phyloP scores from a whole-genome alignment of 257 asterid species.

The Jasminum sambac region DNA sequence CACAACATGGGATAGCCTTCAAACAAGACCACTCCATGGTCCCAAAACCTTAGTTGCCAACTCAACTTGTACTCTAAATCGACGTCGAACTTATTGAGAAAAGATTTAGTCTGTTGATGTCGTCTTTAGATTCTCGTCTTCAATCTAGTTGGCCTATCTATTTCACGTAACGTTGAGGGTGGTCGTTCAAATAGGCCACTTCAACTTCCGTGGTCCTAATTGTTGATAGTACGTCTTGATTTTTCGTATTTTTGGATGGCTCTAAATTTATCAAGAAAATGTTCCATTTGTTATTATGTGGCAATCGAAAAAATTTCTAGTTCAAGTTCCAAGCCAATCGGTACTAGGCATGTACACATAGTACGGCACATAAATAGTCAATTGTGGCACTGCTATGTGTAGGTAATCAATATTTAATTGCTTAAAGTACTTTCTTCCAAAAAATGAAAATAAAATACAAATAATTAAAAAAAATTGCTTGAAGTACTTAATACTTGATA shows the following conservation, averaged over 20 bases:
- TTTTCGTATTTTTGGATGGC: neutral
- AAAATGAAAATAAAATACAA: no score
- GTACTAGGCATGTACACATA: no score
- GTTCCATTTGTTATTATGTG: neutral
- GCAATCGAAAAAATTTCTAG: neutral
- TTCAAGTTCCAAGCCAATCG: no score
- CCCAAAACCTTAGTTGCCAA: neutral
- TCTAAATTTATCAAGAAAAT: neutral
- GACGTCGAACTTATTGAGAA: neutral
- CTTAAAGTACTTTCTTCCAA: no score
- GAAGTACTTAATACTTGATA: no score
- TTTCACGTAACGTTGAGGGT: neutral
- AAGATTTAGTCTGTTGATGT: neutral
- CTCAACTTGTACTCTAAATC: neutral
- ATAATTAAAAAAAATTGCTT: no score
- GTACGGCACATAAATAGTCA: no score
- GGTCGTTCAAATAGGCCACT: neutral
- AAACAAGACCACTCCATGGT: neutral
- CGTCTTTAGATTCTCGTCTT: neutral
- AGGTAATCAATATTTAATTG: no score
- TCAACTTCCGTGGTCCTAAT: neutral
- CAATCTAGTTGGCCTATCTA: neutral
- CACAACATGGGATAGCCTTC: slow-evolving; percentile 7
- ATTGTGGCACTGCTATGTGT: no score
- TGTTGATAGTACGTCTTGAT: neutral